Base-by-base conservation (phyloP, 306 rosid genomes). In the Cucumis hystrix region DNA sequence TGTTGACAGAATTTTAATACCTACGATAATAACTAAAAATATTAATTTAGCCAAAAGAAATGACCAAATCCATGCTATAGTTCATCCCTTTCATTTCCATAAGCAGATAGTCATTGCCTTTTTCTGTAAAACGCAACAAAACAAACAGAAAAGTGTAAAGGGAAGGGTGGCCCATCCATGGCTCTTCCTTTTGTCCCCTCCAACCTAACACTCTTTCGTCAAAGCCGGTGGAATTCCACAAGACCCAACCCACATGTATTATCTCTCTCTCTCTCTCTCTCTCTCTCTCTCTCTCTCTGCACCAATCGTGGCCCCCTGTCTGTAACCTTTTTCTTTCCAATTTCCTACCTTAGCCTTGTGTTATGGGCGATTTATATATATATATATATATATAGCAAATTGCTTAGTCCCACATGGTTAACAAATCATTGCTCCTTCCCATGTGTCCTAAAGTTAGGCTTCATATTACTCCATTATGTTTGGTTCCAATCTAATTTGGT, bases 131-230 rank as follows among this genome's bases (percentile, higher is more conserved):
- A 71, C 60, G 76, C 61, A 72, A 15, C 16, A 83, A 85, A 85
- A 85, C 90, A 87, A 85, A 76, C 21, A 83, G 82, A 87, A 79
- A 82, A 81, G 84, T 7, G 75, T 68, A 80, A 80, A 76, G 80
- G 83, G 72, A 70, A n/a, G 49, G 28, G 77, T 82, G 91, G 84
- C 90, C 91, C 88, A 88, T 74, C 71, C 69, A 67, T 86, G 89
- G 90, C 91, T 79, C 58, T 82, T 86, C 83, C 84, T 79, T 78
- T 86, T 88, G 98, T 91, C 88, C 76, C 87, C 87, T 74, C 6
- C 61, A 72, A 72, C 77, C 77, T 51, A 72, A 72, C 61, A 72
- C 77, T 51, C 39, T 49, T 51, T 72, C 77, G 39, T 72, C 77
- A 49, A 72, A 75, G 85, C 77, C 67, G 64, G 79, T 80, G 66